Percentiles rank a stretch among this genome's conserved stretches.
These are phyloP conservation scores for Ophiostoma ulmi DNA, from an alignment of 2,329 filamentous ascomycete species.

Conservation along the genomic window DNA sequence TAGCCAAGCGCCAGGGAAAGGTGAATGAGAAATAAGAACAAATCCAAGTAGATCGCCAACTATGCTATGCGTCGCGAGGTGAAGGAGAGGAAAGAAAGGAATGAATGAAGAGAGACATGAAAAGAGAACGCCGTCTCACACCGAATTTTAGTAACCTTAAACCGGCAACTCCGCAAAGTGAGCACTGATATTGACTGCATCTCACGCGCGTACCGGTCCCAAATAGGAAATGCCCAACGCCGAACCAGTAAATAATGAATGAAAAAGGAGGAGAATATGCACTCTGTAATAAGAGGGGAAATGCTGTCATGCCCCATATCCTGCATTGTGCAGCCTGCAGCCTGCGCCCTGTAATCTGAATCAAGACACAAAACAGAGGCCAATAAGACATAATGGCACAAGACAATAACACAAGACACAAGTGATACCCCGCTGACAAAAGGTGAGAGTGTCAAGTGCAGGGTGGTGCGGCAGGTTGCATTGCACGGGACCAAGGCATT, in stretches of 20 bases:
- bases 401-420: constrained; percentile 2
- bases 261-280: constrained; percentile 6
- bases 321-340: neutral
- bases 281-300: neutral
- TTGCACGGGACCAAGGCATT: constrained; percentile 9
- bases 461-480: constrained; percentile 3
- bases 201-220: neutral
- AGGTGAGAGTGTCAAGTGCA: constrained; percentile 11
- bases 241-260: constrained; percentile 4
- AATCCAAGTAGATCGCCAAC: constrained; percentile 13
- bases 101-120: neutral
- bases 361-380: neutral
- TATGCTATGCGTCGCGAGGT: constrained; percentile 5
- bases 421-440: constrained; percentile 10
- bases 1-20: neutral
- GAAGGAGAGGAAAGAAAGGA: neutral
- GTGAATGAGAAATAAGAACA: neutral
- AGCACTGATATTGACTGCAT: neutral
- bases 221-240: constrained; percentile 16
- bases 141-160: neutral
- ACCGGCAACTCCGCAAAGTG: constrained; percentile 2
- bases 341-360: neutral
- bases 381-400: neutral
- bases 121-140: constrained; percentile 14
- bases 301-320: neutral